Base-by-base conservation (phyloP, 306 rosid genomes). In the Dryas drummondii region DNA sequence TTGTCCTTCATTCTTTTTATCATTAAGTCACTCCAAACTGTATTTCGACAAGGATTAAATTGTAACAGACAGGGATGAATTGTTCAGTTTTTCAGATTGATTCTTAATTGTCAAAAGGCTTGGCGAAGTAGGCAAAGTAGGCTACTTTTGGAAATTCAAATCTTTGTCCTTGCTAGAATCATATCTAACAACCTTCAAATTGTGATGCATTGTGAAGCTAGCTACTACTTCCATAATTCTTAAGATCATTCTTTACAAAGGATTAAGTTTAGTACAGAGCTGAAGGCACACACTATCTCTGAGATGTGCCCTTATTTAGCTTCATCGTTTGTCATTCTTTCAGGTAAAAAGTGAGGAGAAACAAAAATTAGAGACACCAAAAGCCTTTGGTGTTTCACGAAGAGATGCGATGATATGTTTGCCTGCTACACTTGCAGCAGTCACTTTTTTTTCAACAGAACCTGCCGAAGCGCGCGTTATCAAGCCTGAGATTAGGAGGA, bases 401-500 rank as follows among this genome's bases (percentile, higher is more conserved):
- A 78, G 82, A 64, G 74, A 82, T n/a, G 32, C 61, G 56, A 58
- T 78, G 73, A 51, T 74, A n/a, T 22, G 45, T 74, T 70, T 82
- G 46, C 70, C 77, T 4, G 52, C 58, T 52, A 47, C 79, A 7
- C 5, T 82, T 57, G 72, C 67, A 32, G 68, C 61, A 8, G 17
- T 16, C 13, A n/a, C 48, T 1, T 56, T 80, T 55, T 62, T 44
- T 37, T 22, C 70, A 9, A 4, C 50, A n/a, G 65, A 78, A 40
- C 77, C 80, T 2, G 77, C 69, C 1, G 76, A 78, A 32, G 85
- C 82, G 26, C 82, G 82, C 5, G 3, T 42, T 12, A 70, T 67
- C 13, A 78, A 79, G 13, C 67, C 80, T 3, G 86, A 82, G 44
- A 78, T 48, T 41, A 82, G 75, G 77, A 82, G 69, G 68, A 70